These are phyloP conservation scores for Calonectria hawksworthii DNA, from an alignment of 2,329 filamentous ascomycete genomes.

Conservation along the genomic window DNA sequence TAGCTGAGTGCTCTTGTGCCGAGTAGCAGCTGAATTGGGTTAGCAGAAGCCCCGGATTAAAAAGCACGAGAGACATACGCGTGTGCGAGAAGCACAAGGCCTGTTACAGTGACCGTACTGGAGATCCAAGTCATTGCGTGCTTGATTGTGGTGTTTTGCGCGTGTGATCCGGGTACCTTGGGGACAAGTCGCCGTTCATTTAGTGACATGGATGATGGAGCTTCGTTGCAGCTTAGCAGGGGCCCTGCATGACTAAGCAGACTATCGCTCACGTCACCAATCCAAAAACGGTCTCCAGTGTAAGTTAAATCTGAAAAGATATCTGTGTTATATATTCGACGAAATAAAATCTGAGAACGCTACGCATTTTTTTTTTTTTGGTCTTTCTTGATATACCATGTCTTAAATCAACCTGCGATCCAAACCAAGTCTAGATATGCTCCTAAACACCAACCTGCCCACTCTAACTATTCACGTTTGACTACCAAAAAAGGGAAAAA, in stretches of 20 bases:
- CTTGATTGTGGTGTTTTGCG: conserved; percentile 22
- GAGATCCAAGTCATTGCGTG: conserved; percentile 78
- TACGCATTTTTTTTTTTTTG: not conserved
- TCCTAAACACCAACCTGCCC: not conserved
- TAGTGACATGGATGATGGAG: conserved; percentile 10
- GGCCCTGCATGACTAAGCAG: conserved; percentile 40
- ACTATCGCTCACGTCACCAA: not conserved
- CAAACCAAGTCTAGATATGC: not conserved
- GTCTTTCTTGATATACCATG: not conserved
- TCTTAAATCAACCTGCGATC: not conserved
- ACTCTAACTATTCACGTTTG: not conserved
- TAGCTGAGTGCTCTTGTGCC: conserved; percentile 88
- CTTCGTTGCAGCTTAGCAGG: conserved; percentile 25
- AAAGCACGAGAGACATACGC: conserved; percentile 72
- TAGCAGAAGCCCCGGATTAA: conserved; percentile 21
- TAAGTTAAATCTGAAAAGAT: not conserved
- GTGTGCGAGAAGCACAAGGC: conserved; percentile 85
- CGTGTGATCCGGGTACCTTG: conserved; percentile 23
- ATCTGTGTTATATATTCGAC: not conserved
- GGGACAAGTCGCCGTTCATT: conserved; percentile 38
- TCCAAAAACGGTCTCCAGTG: not conserved
- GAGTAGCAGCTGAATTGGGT: conserved; percentile 84
- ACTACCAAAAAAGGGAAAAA: not conserved
- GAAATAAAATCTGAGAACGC: not conserved
- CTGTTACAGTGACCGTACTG: conserved; percentile 78